phyloP scores from a whole-genome alignment of 1,139 yeast species.

The Zygosaccharomyces pseudobailii region DNA sequence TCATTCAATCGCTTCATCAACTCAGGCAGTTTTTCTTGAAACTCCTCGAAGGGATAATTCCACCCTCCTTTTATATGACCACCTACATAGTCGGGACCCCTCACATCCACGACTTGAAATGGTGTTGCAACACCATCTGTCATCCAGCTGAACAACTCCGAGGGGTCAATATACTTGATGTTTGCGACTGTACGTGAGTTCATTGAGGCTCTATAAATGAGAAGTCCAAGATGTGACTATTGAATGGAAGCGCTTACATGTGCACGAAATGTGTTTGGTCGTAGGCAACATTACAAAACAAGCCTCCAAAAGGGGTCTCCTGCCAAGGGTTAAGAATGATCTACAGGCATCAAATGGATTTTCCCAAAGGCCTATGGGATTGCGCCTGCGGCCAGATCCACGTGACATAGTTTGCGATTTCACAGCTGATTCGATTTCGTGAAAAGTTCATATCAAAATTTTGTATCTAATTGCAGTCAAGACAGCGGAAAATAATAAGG shows the following conservation, averaged over 20 bases:
- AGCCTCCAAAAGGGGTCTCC: not conserved
- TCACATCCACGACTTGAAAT: conserved; percentile 77
- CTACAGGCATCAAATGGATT: not conserved
- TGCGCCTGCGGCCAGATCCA: not conserved
- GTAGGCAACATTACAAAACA: not conserved
- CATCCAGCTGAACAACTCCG: conserved; percentile 28
- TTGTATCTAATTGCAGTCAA: not conserved
- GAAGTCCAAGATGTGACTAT: not conserved
- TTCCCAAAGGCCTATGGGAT: not conserved
- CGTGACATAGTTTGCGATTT: not conserved
- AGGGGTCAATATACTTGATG: conserved; percentile 27
- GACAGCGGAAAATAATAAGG: not conserved
- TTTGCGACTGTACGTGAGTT: conserved; percentile 18
- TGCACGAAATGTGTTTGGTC: not conserved
- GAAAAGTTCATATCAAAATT: not conserved
- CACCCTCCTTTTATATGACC: conserved; percentile 36
- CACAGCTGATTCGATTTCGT: not conserved
- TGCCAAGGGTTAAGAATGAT: not conserved
- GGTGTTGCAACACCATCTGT: conserved; percentile 21
- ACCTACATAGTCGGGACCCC: conserved; percentile 74
- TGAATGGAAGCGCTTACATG: not conserved
- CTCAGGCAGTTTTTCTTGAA: conserved; percentile 54
- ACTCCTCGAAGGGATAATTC: conserved; percentile 42
- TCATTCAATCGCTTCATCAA: conserved; percentile 51
- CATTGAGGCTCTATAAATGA: not conserved